Base-by-base conservation (phyloP, 371 early-diverging fungal genomes). In the Mucor velutinosus region DNA sequence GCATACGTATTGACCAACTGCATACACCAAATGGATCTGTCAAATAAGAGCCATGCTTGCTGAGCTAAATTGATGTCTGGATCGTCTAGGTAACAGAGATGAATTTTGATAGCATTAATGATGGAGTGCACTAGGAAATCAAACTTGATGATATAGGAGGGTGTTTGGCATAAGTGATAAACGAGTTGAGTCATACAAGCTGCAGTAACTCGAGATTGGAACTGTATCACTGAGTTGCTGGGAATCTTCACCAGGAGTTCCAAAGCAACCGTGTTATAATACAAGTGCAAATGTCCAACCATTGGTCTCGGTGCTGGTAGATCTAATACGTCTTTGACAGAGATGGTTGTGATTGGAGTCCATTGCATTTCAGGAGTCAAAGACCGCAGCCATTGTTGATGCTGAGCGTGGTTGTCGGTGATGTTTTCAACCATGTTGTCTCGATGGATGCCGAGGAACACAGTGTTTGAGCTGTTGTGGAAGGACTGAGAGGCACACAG, bases 41-140 rank as follows among this genome's bases (percentile, higher is more conserved):
- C 77, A 64, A 75, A 79, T 57, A 79, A 53, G 19, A 65, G 27
- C 80, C 80, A 79, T 11, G 75, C 71, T 37, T 77, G 75, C 27
- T 75, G 77, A 37, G 71, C 80, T 41, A 73, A 19, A 14, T 49
- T 51, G 3, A 73, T 62, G 33, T 79, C 75, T 12, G 61, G 39
- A 35, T 62, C 69, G 30, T 77, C 67, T 37, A 79, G 41, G 25
- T 75, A 64, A 2, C 49, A 62, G 1, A 69, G 56, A 41, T 79
- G 77, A 0, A 75, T 59, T 55, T 79, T 77, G 41, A 77, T 70
- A 0, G 80, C 80, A 3, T 37, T 27, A 39, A 73, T 65, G 3
- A 75, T 51, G 7, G 67, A 43, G 39, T 77, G 80, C 0, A 65
- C 71, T 19, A 79, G 14, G 27, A 62, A 69, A 49, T 79, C 80